Conservation (phyloP, 139 green algal species). For the Chlamydomonas schloesseri region DNA sequence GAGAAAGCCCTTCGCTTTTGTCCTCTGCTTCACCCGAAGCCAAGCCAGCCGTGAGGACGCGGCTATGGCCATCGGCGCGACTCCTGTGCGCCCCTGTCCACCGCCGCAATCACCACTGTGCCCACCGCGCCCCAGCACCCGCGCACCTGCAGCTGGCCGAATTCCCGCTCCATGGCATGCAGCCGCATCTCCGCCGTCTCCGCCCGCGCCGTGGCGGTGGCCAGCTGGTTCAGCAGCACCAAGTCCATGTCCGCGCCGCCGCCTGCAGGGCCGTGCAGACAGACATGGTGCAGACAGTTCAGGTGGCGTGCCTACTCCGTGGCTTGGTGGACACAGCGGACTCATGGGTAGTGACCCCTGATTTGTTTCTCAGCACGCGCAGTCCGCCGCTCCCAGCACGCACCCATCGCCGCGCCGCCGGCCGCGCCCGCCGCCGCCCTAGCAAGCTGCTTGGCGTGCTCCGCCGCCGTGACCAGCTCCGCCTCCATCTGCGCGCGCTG, state of each 20-base stretch:
- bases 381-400: not conserved
- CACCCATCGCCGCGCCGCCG: not conserved
- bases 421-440: slow-evolving; percentile 4
- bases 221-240: slow-evolving; percentile 39
- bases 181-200: slow-evolving; percentile 41
- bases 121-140: not conserved
- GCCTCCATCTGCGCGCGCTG: slow-evolving; percentile 12
- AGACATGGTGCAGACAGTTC: too few relatives aligned
- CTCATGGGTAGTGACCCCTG: too few relatives aligned
- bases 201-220: slow-evolving; percentile 29
- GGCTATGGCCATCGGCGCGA: too few relatives aligned
- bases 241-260: slow-evolving; percentile 19
- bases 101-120: not conserved
- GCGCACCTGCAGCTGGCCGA: slow-evolving; percentile 26
- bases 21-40: too few relatives aligned
- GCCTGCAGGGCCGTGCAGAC: too few relatives aligned
- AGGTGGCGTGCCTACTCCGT: too few relatives aligned
- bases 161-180: slow-evolving; percentile 35
- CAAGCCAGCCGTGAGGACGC: too few relatives aligned
- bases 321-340: too few relatives aligned
- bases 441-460: slow-evolving; percentile 29
- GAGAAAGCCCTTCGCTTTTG: too few relatives aligned
- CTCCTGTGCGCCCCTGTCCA: not conserved
- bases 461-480: slow-evolving; percentile 18
- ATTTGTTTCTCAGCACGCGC: too few relatives aligned